Evolutionary conservation across 176 grass and related monocot species (phyloP), one percentile per base, ranked within the genome.

Genomic region (Microstegium vimineum): DNA sequence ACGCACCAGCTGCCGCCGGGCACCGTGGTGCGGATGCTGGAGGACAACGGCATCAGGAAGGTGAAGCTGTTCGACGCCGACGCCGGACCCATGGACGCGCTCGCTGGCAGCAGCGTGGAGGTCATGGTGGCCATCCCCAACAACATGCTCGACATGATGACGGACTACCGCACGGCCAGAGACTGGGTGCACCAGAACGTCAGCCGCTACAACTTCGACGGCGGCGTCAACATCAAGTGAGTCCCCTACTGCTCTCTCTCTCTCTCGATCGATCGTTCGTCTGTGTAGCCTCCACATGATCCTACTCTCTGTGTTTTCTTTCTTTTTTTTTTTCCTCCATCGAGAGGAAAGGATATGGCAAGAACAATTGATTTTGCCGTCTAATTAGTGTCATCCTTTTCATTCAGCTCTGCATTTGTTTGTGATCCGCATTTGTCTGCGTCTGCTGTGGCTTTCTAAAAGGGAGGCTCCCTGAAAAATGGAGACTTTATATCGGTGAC

Each of bases 181-280:
- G 68, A 87, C 11, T 94, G 92, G 92, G 92, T 91, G 69, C 76
- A 82, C 84, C 43, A 45, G 67, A 94, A 92, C 77, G 87, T 94
- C 82, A 92, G 80, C 62, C n/a, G 62, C 1, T 94, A 91, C 82
- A 83, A 61, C 83, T 94, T 92, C 77, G 67, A 90, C 66, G 92
- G 90, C 28, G 92, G 90, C 51, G 92, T 94, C 1, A 83, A 76
- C 49, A 94, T 94, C 82, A 92, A 92, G 92, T 93, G 42, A 84
- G 90, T 81, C 42, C n/a, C 56, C 5, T 18, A 8, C 8, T 10
- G 6, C 14, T 23, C 36, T 40, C 35, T 15, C 8, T 1, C 2
- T 56, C 40, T 15, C n/a, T n/a, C n/a, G n/a, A n/a, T n/a, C 42
- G 42, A 45, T 45, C 42, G 12, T 14, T 47, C 10, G 4, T 67